Conservation (phyloP, 1,284 basidiomycete genomes). For the Anthracocystis setariae region DNA sequence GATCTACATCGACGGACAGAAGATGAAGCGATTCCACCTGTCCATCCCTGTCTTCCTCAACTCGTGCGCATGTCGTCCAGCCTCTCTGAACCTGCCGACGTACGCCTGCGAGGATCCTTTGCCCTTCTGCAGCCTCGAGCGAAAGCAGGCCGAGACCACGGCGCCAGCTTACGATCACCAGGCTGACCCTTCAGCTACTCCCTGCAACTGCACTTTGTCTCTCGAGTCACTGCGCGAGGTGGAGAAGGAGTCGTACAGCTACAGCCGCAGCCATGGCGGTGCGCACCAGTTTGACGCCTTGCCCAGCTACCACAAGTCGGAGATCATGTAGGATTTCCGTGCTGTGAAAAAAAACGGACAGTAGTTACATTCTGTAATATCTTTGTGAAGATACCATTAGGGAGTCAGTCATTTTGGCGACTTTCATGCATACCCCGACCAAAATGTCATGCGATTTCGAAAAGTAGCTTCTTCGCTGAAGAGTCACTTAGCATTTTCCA, state of each 20-base stretch:
- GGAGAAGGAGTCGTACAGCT: constrained; percentile 13
- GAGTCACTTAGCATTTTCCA: no score
- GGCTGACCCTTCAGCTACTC: constrained; percentile 18
- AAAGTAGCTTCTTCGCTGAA: no score
- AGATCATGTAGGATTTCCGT: no score
- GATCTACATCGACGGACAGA: constrained; percentile 32
- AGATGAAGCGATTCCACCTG: constrained; percentile 41
- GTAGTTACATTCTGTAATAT: no score
- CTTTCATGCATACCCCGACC: no score
- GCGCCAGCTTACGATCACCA: constrained; percentile 17
- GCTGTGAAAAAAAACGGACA: no score
- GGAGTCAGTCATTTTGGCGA: no score
- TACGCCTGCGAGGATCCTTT: constrained; percentile 35
- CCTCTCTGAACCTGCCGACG: constrained; percentile 31
- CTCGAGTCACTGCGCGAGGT: constrained; percentile 33
- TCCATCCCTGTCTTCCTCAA: constrained; percentile 20
- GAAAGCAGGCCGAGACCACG: constrained; percentile 4
- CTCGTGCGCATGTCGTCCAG: constrained; percentile 32
- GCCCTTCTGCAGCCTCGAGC: constrained; percentile 11
- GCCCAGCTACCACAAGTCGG: not conserved
- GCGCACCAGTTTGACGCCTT: not conserved
- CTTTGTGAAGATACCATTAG: no score
- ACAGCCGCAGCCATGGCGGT: not conserved
- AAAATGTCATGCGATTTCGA: no score
- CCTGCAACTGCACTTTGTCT: constrained; percentile 33